Evolutionary conservation across 306 rosid genomes (phyloP).

Genomic region (Pterocarpus santalinus): DNA sequence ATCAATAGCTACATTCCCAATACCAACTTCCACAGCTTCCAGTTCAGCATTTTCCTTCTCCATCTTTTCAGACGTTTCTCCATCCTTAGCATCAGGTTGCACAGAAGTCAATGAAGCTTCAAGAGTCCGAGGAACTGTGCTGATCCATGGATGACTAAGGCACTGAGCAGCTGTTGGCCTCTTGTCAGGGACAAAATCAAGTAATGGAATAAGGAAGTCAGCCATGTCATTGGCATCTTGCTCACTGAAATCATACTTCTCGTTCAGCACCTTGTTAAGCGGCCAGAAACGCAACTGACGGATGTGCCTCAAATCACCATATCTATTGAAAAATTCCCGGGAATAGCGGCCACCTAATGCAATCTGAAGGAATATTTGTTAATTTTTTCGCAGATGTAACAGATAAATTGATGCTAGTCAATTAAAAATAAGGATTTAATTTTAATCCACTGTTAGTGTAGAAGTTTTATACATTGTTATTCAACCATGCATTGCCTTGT

Average conservation of each 20-base stretch:
- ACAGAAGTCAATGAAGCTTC: slow-evolving; percentile 59
- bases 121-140: slow-evolving; percentile 69
- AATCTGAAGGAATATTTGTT: slow-evolving; percentile 63
- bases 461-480: neutral
- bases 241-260: slow-evolving; percentile 91
- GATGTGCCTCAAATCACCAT: slow-evolving; percentile 93
- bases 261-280: slow-evolving; percentile 76
- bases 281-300: slow-evolving; percentile 97
- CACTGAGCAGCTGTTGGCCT: slow-evolving; percentile 93
- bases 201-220: slow-evolving; percentile 80
- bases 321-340: slow-evolving; percentile 90
- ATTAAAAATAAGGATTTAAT: slow-evolving; percentile 17
- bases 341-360: slow-evolving; percentile 98
- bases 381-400: neutral
- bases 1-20: slow-evolving; percentile 67
- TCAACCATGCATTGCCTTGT: neutral
- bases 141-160: slow-evolving; percentile 90
- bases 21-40: slow-evolving; percentile 71
- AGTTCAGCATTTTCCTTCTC: slow-evolving; percentile 67
- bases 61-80: slow-evolving; percentile 49
- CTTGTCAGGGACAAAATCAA: slow-evolving; percentile 92
- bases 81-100: slow-evolving; percentile 48
- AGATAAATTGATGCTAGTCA: slow-evolving; percentile 9
- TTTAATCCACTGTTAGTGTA: neutral
- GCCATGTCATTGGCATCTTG: slow-evolving; percentile 81